Evolutionary conservation across 1,284 basidiomycete genomes (phyloP).

Genomic region (Papiliotrema terrestris): DNA sequence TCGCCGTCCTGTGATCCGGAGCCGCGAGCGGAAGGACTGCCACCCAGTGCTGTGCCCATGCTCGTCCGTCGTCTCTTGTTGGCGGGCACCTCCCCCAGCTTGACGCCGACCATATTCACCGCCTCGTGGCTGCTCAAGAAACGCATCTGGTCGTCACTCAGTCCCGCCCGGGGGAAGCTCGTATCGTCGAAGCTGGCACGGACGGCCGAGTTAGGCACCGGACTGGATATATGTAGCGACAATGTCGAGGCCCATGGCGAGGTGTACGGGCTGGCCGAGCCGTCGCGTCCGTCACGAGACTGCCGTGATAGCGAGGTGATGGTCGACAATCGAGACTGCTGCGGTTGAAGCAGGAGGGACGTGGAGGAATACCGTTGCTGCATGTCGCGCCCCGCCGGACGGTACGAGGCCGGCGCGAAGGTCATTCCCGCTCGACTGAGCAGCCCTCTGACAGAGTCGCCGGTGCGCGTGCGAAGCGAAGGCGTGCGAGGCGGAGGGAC

Average conservation of each 20-base stretch:
- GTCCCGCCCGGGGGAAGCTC: slow-evolving; percentile 20
- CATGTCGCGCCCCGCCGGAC: slow-evolving; percentile 1
- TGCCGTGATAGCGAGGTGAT: background rate
- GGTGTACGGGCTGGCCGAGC: slow-evolving; percentile 3
- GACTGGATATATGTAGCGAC: slow-evolving; percentile 22
- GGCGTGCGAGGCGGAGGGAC: slow-evolving; percentile 11
- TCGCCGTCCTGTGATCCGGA: background rate
- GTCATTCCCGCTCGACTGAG: slow-evolving; percentile 21
- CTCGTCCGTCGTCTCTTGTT: slow-evolving; percentile 14
- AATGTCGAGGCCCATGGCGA: slow-evolving; percentile 29
- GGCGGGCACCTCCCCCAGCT: slow-evolving; percentile 20
- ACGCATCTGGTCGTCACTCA: slow-evolving; percentile 28
- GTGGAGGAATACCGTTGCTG: slow-evolving; percentile 11
- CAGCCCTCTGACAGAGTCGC: slow-evolving; percentile 21
- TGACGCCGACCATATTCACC: slow-evolving; percentile 19
- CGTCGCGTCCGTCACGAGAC: background rate
- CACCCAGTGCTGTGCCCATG: background rate
- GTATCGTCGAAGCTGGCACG: slow-evolving; percentile 24
- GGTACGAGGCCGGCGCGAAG: background rate
- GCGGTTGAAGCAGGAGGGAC: slow-evolving; percentile 19
- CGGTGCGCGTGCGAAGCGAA: slow-evolving; percentile 17
- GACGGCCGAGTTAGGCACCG: slow-evolving; percentile 25
- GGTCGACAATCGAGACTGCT: slow-evolving; percentile 15
- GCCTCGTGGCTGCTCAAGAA: slow-evolving; percentile 26
- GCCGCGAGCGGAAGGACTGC: background rate